Conservation (phyloP, 208 protist species). For the Herpetomonas tarakana region DNA sequence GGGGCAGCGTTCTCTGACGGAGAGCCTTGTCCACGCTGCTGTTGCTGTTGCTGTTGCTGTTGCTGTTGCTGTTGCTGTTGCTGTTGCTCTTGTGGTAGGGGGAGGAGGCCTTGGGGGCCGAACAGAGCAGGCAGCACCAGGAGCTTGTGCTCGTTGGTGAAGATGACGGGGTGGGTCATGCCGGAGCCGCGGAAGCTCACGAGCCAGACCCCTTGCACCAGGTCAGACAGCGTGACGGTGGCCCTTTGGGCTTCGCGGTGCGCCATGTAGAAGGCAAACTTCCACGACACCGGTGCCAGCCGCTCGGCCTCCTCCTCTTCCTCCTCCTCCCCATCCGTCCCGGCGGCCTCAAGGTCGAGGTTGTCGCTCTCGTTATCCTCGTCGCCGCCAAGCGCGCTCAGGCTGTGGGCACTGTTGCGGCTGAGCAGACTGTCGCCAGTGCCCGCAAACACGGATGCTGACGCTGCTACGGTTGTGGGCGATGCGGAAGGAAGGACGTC, state of each 20-base stretch:
- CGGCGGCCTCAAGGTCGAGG: background rate
- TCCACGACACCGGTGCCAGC: conserved; percentile 72
- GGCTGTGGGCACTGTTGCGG: background rate
- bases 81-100: background rate
- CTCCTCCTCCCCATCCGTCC: conserved; percentile 8
- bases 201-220: conserved; percentile 56
- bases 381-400: too few species aligned
- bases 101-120: background rate
- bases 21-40: too few species aligned
- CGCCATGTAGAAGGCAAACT: conserved; percentile 88
- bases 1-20: conserved; percentile 11
- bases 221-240: conserved; percentile 46
- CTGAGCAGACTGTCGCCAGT: background rate
- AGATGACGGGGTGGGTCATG: conserved; percentile 43
- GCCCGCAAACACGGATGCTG: too few species aligned
- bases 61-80: background rate
- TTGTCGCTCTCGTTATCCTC: conserved; percentile 13
- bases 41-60: too few species aligned
- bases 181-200: conserved; percentile 61
- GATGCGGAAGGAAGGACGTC: too few species aligned
- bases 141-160: conserved; percentile 32
- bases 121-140: conserved; percentile 29
- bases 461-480: too few species aligned
- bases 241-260: conserved; percentile 44
- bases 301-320: conserved; percentile 30